These are phyloP conservation scores for Nematocida ironsii DNA, from an alignment of 371 early-diverging fungal species.

Conservation along the genomic window DNA sequence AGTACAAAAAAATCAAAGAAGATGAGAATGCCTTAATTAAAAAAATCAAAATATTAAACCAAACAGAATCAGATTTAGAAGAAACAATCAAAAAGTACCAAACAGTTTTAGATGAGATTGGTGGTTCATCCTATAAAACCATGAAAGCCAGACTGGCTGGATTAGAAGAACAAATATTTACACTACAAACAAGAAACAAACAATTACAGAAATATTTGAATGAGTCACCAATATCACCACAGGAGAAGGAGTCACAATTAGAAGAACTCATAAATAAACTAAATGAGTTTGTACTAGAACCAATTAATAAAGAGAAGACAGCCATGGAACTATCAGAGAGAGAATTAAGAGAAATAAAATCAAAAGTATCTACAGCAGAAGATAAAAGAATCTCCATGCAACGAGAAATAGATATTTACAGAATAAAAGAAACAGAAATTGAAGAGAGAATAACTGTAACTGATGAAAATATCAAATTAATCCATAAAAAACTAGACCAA, in stretches of 20 bases:
- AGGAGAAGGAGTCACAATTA: conserved; percentile 71
- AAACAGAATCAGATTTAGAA: conserved; percentile 13
- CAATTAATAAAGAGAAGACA: not conserved
- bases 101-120: not conserved
- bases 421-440: conserved; percentile 13
- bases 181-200: conserved; percentile 36
- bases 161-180: conserved; percentile 17
- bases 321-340: not conserved
- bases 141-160: conserved; percentile 16
- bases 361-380: conserved; percentile 71
- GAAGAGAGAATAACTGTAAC: conserved; percentile 44
- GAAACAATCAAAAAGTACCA: not conserved
- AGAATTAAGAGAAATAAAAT: conserved; percentile 13
- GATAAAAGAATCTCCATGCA: conserved; percentile 10
- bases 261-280: conserved; percentile 71
- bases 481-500: conserved; percentile 37
- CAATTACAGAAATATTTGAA: not conserved
- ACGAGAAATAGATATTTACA: conserved; percentile 16
- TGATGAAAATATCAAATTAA: conserved; percentile 18
- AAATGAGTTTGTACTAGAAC: conserved; percentile 63
- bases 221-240: conserved; percentile 50
- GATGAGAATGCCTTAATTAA: not conserved
- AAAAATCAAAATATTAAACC: conserved; percentile 3
- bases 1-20: conserved; percentile 73
- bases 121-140: conserved; percentile 5